Evolutionary conservation across 768 basidiomycete species (phyloP).

Genomic region (Amyloporia xantha): DNA sequence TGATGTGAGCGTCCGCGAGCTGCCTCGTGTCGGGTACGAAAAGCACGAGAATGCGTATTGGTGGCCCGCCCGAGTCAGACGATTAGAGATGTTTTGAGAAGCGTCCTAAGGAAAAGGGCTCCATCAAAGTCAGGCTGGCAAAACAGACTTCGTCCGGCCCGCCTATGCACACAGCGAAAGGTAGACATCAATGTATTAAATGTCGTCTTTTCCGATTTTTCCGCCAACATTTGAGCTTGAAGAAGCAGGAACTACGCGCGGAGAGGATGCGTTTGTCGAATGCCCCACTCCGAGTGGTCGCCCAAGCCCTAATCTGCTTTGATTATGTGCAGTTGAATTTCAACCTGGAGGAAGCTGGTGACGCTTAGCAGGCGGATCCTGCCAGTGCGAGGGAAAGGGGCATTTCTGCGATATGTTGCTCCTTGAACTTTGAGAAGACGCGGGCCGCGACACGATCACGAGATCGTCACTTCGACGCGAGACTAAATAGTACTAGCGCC

Average conservation of each 20-base stretch:
- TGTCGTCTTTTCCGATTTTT: conserved; percentile 29
- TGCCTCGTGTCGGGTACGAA: conserved; percentile 66
- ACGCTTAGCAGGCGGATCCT: conserved; percentile 39
- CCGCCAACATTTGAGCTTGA: conserved; percentile 8
- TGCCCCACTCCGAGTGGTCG: too few species aligned
- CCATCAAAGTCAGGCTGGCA: too few species aligned
- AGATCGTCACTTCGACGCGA: conserved; percentile 15
- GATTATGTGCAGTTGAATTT: neutral
- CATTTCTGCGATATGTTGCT: conserved; percentile 25
- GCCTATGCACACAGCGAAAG: too few species aligned
- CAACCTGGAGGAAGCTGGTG: conserved; percentile 43
- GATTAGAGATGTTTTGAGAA: too few species aligned
- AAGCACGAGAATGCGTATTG: conserved; percentile 49
- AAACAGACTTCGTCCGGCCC: too few species aligned
- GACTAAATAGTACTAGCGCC: conserved; percentile 18
- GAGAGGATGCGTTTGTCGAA: conserved; percentile 5
- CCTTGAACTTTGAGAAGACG: conserved; percentile 15
- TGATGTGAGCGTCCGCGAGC: conserved; percentile 52
- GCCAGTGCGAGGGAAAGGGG: conserved; percentile 16
- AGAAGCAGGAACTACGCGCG: conserved; percentile 6
- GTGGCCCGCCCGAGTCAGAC: conserved; percentile 16
- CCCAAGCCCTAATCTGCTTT: conserved; percentile 2
- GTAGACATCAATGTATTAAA: too few species aligned
- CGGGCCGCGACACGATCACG: too few species aligned
- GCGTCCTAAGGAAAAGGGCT: too few species aligned